phyloP scores from a whole-genome alignment of 495 filamentous ascomycete genomes.

The Penicillium waksmanii region DNA sequence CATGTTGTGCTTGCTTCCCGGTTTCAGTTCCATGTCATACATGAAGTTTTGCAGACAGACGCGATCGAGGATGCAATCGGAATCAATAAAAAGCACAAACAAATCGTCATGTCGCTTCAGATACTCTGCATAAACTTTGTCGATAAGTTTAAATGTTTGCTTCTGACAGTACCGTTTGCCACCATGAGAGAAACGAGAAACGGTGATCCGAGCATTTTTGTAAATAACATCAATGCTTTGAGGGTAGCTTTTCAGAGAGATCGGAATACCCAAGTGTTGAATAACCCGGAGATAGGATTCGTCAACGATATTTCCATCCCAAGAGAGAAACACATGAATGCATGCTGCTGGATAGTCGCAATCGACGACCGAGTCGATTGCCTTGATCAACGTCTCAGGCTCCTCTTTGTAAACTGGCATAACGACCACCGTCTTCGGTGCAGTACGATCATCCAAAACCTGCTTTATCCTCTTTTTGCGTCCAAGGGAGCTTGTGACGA shows the following conservation, averaged over 20 bases:
- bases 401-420: constrained; percentile 98
- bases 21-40: constrained; percentile 98
- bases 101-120: constrained; percentile 87
- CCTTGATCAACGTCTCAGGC: constrained; percentile 81
- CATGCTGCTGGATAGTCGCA: constrained; percentile 94
- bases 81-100: constrained; percentile 97
- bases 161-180: constrained; percentile 96
- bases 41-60: constrained; percentile 97
- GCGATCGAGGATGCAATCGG: constrained; percentile 92
- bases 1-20: constrained; percentile 91
- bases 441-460: constrained; percentile 79
- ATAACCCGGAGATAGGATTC: constrained; percentile 90
- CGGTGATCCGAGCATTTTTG: constrained; percentile 78
- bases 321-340: constrained; percentile 95
- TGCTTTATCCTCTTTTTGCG: constrained; percentile 80
- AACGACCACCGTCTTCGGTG: constrained; percentile 94
- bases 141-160: constrained; percentile 90
- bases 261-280: constrained; percentile 81
- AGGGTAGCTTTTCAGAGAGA: constrained; percentile 77
- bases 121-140: constrained; percentile 90
- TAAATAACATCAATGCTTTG: constrained; percentile 91
- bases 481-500: constrained; percentile 84
- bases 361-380: constrained; percentile 89
- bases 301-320: constrained; percentile 87
- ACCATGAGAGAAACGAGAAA: constrained; percentile 91